Conservation (phyloP, 2,329 filamentous ascomycete genomes). For the Clathrospora elynae region DNA sequence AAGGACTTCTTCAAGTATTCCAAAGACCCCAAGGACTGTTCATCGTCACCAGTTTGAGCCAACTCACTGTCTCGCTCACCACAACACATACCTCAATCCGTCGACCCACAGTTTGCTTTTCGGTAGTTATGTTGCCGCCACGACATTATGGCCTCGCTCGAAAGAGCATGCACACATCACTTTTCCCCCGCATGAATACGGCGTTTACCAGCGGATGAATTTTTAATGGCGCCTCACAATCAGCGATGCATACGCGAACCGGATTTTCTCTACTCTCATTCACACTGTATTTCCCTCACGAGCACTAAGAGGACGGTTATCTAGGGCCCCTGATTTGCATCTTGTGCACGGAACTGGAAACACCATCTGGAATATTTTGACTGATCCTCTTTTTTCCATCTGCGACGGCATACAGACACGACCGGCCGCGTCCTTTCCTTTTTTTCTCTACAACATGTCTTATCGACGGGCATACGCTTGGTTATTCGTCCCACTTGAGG, state of each 20-base stretch:
- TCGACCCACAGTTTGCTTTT: slow-evolving; percentile 21
- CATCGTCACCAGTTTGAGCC: slow-evolving; percentile 29
- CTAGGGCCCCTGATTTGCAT: slow-evolving; percentile 27
- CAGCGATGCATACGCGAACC: slow-evolving; percentile 42
- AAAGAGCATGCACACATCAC: slow-evolving; percentile 26
- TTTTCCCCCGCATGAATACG: slow-evolving; percentile 43
- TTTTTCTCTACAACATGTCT: slow-evolving; percentile 17
- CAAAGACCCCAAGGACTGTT: slow-evolving; percentile 42
- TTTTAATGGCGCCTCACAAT: slow-evolving; percentile 45
- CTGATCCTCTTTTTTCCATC: slow-evolving; percentile 18
- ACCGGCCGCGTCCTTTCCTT: slow-evolving; percentile 20
- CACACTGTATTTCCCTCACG: slow-evolving; percentile 29
- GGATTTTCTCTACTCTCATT: slow-evolving; percentile 41
- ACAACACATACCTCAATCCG: slow-evolving; percentile 27
- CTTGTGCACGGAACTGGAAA: slow-evolving; percentile 16
- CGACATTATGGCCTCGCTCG: slow-evolving; percentile 43
- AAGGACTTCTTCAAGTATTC: slow-evolving; percentile 70
- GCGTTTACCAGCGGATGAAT: slow-evolving; percentile 47
- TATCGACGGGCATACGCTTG: slow-evolving; percentile 15
- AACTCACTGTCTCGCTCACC: slow-evolving; percentile 16
- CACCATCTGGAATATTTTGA: slow-evolving; percentile 38
- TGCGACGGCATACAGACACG: slow-evolving; percentile 25
- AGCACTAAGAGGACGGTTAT: slow-evolving; percentile 37
- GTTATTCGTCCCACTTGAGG: slow-evolving; percentile 11
- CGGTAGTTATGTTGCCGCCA: slow-evolving; percentile 35